Conservation (phyloP, 1,284 basidiomycete species). For the Porodaedalea pini region DNA sequence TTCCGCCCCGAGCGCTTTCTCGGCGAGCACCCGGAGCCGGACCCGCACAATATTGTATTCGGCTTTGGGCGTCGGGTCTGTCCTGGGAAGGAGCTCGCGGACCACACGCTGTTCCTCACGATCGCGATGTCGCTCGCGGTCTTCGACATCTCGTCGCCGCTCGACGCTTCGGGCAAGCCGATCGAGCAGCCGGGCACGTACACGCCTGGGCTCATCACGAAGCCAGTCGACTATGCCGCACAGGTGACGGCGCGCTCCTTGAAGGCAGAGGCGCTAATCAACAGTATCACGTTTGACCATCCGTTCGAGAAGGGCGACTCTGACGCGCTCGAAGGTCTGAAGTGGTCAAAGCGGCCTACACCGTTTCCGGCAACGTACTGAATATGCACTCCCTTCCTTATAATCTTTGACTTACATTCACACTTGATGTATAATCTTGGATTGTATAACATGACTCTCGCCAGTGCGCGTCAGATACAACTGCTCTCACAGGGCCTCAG, state of each 20-base stretch:
- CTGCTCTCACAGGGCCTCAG: no score
- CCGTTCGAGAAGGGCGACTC: constrained; percentile 9
- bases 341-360: constrained; percentile 10
- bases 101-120: constrained; percentile 19
- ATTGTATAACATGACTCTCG: no score
- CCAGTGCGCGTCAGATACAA: no score
- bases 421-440: no score
- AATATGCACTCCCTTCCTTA: neutral
- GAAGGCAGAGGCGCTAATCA: constrained; percentile 8
- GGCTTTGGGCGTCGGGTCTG: constrained; percentile 20
- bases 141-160: constrained; percentile 18
- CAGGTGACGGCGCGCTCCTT: neutral
- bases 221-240: constrained; percentile 3
- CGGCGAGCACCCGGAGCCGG: constrained; percentile 10
- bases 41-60: constrained; percentile 11
- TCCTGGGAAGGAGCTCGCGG: constrained; percentile 20
- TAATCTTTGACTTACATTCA: neutral
- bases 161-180: neutral
- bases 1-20: constrained; percentile 32
- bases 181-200: neutral
- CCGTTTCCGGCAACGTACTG: constrained; percentile 14
- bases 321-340: constrained; percentile 3
- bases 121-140: constrained; percentile 16
- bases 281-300: constrained; percentile 7
- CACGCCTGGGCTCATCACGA: constrained; percentile 4